phyloP scores from a whole-genome alignment of 78 protist species.

The Planoprotostelium fungivorum region DNA sequence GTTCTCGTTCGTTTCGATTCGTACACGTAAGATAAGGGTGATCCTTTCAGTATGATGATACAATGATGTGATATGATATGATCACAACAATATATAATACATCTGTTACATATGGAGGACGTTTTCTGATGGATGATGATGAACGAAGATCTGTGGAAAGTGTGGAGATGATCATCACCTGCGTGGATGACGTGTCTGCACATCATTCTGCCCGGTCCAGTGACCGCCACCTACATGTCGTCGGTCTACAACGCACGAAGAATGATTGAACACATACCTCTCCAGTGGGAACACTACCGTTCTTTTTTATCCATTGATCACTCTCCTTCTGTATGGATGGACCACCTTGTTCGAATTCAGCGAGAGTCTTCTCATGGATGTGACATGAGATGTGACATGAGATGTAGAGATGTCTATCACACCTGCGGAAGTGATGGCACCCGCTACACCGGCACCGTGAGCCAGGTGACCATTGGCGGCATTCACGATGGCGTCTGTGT shows the following conservation, averaged over 20 bases:
- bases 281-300: not conserved
- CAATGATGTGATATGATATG: too few species aligned
- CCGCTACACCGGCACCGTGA: not conserved
- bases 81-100: too few species aligned
- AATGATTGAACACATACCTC: not conserved
- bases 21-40: too few species aligned
- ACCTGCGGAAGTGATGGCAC: not conserved
- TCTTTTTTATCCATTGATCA: not conserved
- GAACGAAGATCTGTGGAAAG: too few species aligned
- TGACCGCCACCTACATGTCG: not conserved
- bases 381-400: too few species aligned
- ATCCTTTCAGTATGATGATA: too few species aligned
- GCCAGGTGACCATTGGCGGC: not conserved
- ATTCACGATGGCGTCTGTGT: not conserved
- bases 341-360: too few species aligned
- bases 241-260: not conserved
- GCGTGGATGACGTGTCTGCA: not conserved
- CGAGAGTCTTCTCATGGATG: too few species aligned
- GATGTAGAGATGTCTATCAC: too few species aligned
- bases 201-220: not conserved
- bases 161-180: too few species aligned
- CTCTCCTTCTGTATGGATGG: not conserved
- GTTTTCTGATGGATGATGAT: too few species aligned
- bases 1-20: not conserved
- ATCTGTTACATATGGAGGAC: too few species aligned